phyloP scores from a whole-genome alignment of 352 stramenopile species.

The Globisporangium parvum region DNA sequence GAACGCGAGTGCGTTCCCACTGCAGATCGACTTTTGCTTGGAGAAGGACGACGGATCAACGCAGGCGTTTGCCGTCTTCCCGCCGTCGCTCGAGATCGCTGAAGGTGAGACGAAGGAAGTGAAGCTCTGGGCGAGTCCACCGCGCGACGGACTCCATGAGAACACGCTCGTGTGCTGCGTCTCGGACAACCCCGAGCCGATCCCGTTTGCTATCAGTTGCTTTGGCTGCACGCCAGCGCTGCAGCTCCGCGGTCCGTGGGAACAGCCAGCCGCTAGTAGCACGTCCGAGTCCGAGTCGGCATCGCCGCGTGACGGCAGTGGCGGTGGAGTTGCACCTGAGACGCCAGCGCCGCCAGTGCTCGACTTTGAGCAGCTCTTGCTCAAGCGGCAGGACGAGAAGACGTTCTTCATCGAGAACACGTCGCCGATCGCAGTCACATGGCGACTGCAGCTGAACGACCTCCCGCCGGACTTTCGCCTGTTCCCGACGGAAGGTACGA shows the following conservation, averaged over 20 bases:
- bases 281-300: slow-evolving; percentile 34
- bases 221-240: slow-evolving; percentile 80
- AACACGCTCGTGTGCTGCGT: slow-evolving; percentile 88
- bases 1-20: slow-evolving; percentile 78
- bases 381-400: slow-evolving; percentile 84
- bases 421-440: slow-evolving; percentile 67
- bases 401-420: slow-evolving; percentile 86
- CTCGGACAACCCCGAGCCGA: slow-evolving; percentile 86
- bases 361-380: slow-evolving; percentile 91
- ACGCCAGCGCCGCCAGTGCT: slow-evolving; percentile 29
- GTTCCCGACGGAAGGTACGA: slow-evolving; percentile 60
- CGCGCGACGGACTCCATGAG: slow-evolving; percentile 44
- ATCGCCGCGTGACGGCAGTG: not conserved
- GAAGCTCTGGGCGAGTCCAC: slow-evolving; percentile 87
- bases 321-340: not conserved
- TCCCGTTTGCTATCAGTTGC: slow-evolving; percentile 85
- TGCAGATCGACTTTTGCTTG: slow-evolving; percentile 60
- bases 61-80: slow-evolving; percentile 72
- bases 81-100: slow-evolving; percentile 58
- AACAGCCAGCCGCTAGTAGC: slow-evolving; percentile 49
- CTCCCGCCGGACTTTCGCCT: slow-evolving; percentile 64
- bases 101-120: slow-evolving; percentile 91
- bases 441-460: slow-evolving; percentile 33
- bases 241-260: slow-evolving; percentile 80
- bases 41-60: slow-evolving; percentile 15